A percentile compares a stretch with the other conserved stretches of the same genome.
phyloP scores from a whole-genome alignment of 2,329 filamentous ascomycete species.

The Bimuria novae-zelandiae region DNA sequence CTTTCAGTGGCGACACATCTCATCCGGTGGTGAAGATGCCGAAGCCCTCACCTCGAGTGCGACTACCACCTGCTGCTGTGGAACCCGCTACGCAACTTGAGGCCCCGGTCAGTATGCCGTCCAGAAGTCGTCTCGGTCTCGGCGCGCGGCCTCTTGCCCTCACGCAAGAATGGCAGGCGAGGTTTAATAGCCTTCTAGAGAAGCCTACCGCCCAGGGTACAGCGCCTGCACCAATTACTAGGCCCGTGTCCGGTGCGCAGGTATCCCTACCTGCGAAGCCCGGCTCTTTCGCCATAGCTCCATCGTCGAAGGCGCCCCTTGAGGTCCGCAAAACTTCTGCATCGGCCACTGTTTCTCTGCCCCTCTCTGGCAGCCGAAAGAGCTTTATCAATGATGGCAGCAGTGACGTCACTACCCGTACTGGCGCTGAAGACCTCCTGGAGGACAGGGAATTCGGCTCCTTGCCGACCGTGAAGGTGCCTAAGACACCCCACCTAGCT shows the following conservation, averaged over 20 bases:
- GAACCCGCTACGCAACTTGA: slow-evolving; percentile 43
- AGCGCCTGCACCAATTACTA: slow-evolving; percentile 30
- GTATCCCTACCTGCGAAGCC: slow-evolving; percentile 45
- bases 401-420: slow-evolving; percentile 46
- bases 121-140: slow-evolving; percentile 31
- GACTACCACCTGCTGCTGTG: slow-evolving; percentile 68
- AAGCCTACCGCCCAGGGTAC: slow-evolving; percentile 53
- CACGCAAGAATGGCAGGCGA: slow-evolving; percentile 72
- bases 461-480: slow-evolving; percentile 43
- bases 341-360: slow-evolving; percentile 74
- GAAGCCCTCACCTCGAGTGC: slow-evolving; percentile 74
- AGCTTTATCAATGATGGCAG: slow-evolving; percentile 34
- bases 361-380: slow-evolving; percentile 38
- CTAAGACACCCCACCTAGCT: slow-evolving; percentile 40
- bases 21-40: slow-evolving; percentile 74
- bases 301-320: slow-evolving; percentile 66
- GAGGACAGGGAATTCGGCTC: slow-evolving; percentile 55
- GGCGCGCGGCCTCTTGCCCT: slow-evolving; percentile 47
- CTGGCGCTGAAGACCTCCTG: slow-evolving; percentile 47
- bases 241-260: slow-evolving; percentile 25
- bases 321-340: slow-evolving; percentile 52
- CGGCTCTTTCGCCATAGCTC: slow-evolving; percentile 63
- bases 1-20: slow-evolving; percentile 67
- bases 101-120: slow-evolving; percentile 48
- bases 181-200: slow-evolving; percentile 76